These are phyloP conservation scores for Micromonas commoda DNA, from an alignment of 139 green algal genomes.

Conservation along the genomic window DNA sequence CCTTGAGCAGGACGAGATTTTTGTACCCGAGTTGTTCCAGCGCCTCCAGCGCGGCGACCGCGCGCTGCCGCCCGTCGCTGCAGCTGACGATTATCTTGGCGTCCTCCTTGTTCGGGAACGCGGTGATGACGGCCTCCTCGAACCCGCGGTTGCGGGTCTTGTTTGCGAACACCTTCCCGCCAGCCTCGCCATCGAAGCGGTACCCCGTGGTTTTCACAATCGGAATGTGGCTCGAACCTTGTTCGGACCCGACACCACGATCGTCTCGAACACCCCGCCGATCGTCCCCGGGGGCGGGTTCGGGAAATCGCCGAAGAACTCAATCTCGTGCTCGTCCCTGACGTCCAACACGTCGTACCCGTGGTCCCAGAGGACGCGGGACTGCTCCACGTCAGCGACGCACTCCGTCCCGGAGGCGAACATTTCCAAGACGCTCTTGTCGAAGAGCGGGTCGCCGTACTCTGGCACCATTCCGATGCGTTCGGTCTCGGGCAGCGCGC, in stretches of 20 bases:
- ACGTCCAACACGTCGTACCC: background rate
- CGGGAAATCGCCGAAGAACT: slow-evolving; percentile 2
- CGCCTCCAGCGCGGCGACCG: slow-evolving; percentile 30
- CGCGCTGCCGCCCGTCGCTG: slow-evolving; percentile 29
- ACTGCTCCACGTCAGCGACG: slow-evolving; percentile 2
- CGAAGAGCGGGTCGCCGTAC: background rate
- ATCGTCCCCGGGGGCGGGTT: slow-evolving; percentile 6
- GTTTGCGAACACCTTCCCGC: slow-evolving; percentile 12
- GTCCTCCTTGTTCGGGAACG: slow-evolving; percentile 28
- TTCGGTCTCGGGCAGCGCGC: background rate
- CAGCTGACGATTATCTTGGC: slow-evolving; percentile 28
- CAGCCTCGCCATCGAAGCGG: background rate
- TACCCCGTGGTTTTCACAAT: background rate
- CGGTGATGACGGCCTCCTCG: slow-evolving; percentile 15
- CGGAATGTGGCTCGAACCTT: background rate
- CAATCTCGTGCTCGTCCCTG: background rate
- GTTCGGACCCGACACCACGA: slow-evolving; percentile 4
- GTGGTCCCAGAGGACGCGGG: background rate
- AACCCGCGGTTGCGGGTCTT: slow-evolving; percentile 31
- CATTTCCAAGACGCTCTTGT: background rate
- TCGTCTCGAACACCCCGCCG: background rate
- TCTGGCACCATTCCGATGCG: background rate
- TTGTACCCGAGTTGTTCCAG: slow-evolving; percentile 35
- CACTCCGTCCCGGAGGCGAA: background rate
- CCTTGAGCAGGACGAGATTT: slow-evolving; percentile 35